Base-by-base conservation (phyloP, 1,284 basidiomycete species). In the Ustilago bromivora region DNA sequence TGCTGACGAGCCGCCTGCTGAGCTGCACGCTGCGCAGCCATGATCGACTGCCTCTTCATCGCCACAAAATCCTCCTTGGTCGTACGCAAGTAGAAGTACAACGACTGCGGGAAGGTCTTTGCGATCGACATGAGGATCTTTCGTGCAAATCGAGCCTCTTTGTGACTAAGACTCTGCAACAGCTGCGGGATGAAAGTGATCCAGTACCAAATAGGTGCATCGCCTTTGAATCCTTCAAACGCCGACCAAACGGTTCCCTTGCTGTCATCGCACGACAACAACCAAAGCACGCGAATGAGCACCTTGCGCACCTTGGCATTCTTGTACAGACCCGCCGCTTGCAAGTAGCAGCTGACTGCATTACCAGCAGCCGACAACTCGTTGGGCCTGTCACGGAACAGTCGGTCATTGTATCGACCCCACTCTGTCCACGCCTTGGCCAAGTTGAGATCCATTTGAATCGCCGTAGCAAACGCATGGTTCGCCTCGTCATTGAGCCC, bases 381-480 rank as follows among this genome's bases (percentile, higher is more conserved):
- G 5, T 62, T 65, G 10, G 84, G 84, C 54, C 83, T 76, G 61
- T 95, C 93, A 69, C 88, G 87, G 90, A 97, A 98, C 88, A 95
- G 91, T 60, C 91, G 91, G 87, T 99, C 97, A 83, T 93, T 96
- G 87, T 91, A 98, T 79, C 92, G 91, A 56, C 96, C 97, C 97
- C 96, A 99, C 84, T 98, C 95, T 8, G 94, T 95, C 98, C 97
- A 99, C 3, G 95, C 95, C 87, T 98, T 99, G 0, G 96, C 92
- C 84, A 98, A 92, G 68, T 89, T 90, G 90, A 98, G 93, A 85
- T 99, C 98, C 87, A 98, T 91, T 86, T 98, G 95, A 43, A 99
- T 94, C 7, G 84, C 84, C 2, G 82, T 84, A 2, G 84, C 82
- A 87, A 99, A 99, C 32, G 96, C 94, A 62, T 91, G 89, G 79